Evolutionary conservation across 352 stramenopile species (phyloP).

Genomic region (Globisporangium middletonii): DNA sequence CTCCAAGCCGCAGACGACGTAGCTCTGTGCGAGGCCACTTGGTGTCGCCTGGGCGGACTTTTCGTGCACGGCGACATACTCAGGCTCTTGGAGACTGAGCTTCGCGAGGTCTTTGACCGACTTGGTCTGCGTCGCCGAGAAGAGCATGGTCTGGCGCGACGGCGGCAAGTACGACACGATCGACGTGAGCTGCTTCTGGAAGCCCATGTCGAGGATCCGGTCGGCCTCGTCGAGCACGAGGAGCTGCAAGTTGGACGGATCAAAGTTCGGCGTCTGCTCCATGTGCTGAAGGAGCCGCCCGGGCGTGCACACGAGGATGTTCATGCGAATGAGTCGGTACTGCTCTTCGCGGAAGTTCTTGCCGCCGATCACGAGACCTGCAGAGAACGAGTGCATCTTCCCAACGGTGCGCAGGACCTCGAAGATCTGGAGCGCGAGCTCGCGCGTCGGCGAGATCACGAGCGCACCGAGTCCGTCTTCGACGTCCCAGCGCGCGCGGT

Average conservation of each 20-base stretch:
- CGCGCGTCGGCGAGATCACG: constrained; percentile 96
- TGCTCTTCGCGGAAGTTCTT: constrained; percentile 96
- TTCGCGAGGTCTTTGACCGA: constrained; percentile 95
- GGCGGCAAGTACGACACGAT: constrained; percentile 96
- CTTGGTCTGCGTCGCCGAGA: constrained; percentile 97
- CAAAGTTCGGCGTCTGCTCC: constrained; percentile 97
- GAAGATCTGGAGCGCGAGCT: constrained; percentile 99
- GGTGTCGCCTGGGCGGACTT: constrained; percentile 89
- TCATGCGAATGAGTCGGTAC: constrained; percentile 91
- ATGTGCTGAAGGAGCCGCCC: constrained; percentile 97
- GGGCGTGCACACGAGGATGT: constrained; percentile 97
- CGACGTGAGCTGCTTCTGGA: constrained; percentile 96
- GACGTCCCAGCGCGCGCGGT: constrained; percentile 76
- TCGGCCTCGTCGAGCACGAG: constrained; percentile 99
- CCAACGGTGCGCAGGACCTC: constrained; percentile 96
- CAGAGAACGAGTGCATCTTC: constrained; percentile 94
- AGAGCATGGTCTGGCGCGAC: constrained; percentile 95
- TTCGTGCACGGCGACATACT: constrained; percentile 98
- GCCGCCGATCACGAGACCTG: constrained; percentile 95
- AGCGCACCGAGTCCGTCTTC: constrained; percentile 95
- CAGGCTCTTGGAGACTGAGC: constrained; percentile 91
- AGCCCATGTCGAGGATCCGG: constrained; percentile 98
- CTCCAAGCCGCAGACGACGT: constrained; percentile 92
- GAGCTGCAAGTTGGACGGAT: constrained; percentile 91
- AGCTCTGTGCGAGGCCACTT: constrained; percentile 91